Conservation (phyloP, 257 asterid species). For the Ehretia macrophylla region DNA sequence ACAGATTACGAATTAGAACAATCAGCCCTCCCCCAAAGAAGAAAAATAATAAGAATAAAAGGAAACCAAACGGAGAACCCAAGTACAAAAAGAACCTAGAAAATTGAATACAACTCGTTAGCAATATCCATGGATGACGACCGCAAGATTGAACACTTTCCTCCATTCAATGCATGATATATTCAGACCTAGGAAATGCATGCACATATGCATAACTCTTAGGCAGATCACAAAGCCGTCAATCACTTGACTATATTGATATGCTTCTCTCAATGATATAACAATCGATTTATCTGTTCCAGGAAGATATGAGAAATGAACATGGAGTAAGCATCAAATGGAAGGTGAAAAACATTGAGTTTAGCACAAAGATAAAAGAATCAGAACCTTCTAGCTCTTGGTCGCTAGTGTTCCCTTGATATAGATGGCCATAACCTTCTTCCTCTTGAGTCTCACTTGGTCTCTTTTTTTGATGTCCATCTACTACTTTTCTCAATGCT, state of each 20-base stretch:
- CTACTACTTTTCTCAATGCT: slow-evolving; percentile 53
- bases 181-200: background rate
- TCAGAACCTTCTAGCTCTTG: slow-evolving; percentile 56
- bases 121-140: too few species aligned
- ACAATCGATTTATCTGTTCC: background rate
- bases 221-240: background rate
- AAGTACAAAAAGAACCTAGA: too few species aligned
- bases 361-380: slow-evolving; percentile 16
- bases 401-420: slow-evolving; percentile 27
- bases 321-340: background rate
- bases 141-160: too few species aligned
- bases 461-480: slow-evolving; percentile 41
- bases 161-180: too few species aligned
- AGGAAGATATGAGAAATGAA: background rate
- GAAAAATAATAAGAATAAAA: too few species aligned
- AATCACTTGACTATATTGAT: too few species aligned
- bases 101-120: too few species aligned
- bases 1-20: too few species aligned
- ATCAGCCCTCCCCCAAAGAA: too few species aligned
- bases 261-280: too few species aligned
- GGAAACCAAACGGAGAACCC: too few species aligned
- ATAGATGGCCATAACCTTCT: slow-evolving; percentile 32
- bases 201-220: background rate
- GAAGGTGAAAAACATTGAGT: background rate
- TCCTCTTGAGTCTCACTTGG: slow-evolving; percentile 41